phyloP scores from a whole-genome alignment of 139 green algal genomes.

The Medakamo hakoo region DNA sequence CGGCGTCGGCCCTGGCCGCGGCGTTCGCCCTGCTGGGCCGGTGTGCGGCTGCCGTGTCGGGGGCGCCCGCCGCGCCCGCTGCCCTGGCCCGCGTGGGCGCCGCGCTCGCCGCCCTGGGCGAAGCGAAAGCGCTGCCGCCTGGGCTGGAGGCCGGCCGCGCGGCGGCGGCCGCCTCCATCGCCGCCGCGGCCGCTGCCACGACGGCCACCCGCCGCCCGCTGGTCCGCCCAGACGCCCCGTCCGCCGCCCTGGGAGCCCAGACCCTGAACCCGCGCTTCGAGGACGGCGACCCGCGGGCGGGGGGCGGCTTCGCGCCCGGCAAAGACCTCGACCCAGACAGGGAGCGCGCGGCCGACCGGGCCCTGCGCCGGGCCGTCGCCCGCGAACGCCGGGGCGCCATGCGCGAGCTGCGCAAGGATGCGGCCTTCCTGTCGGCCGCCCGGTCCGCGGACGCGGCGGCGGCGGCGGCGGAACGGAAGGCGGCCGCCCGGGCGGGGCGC shows the following conservation, averaged over 20 bases:
- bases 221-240: background rate
- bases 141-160: background rate
- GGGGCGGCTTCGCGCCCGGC: constrained; percentile 43
- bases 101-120: constrained; percentile 9
- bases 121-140: background rate
- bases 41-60: constrained; percentile 10
- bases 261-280: constrained; percentile 81
- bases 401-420: constrained; percentile 82
- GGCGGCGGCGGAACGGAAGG: background rate
- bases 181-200: background rate
- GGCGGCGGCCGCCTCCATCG: background rate
- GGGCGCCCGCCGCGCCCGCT: constrained; percentile 28
- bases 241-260: constrained; percentile 16
- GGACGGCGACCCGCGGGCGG: too few species aligned
- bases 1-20: constrained; percentile 7
- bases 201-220: constrained; percentile 8
- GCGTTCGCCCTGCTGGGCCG: constrained; percentile 22
- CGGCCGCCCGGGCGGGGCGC: too few species aligned
- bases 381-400: constrained; percentile 54
- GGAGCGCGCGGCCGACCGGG: constrained; percentile 32
- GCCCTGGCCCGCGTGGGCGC: constrained; percentile 20
- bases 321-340: constrained; percentile 73
- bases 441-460: too few species aligned
- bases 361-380: constrained; percentile 43
- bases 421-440: constrained; percentile 40